Conservation (phyloP, 331 rosid genomes). For the Rosa hybrid region DNA sequence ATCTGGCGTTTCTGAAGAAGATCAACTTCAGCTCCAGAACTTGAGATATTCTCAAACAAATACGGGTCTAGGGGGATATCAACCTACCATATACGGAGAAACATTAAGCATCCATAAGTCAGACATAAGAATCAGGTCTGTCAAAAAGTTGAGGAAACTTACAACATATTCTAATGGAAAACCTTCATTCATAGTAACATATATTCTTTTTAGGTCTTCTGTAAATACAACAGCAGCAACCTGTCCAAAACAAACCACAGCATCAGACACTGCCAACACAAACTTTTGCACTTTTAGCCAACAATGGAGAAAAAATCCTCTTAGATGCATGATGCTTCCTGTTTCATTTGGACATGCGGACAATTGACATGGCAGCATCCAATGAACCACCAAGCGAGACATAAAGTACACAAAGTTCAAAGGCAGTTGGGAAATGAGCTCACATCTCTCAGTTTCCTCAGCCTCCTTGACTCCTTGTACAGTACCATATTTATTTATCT, state of each 20-base stretch:
- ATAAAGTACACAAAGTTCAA: not conserved
- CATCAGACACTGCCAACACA: constrained; percentile 30
- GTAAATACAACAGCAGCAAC: constrained; percentile 92
- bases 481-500: not conserved
- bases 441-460: too few relatives aligned
- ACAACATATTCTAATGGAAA: constrained; percentile 89
- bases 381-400: not conserved
- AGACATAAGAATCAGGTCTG: constrained; percentile 14
- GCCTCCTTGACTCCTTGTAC: not conserved
- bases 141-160: constrained; percentile 44
- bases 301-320: constrained; percentile 5
- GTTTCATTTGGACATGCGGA: not conserved
- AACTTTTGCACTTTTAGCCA: constrained; percentile 18
- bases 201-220: constrained; percentile 78
- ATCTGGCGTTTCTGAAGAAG: constrained; percentile 81
- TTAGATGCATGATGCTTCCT: not conserved
- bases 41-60: constrained; percentile 80
- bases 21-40: constrained; percentile 94
- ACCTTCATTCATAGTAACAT: constrained; percentile 94
- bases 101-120: constrained; percentile 28
- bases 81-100: constrained; percentile 52
- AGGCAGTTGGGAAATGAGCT: not conserved
- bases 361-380: not conserved
- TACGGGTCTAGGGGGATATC: constrained; percentile 94
- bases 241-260: constrained; percentile 54